These are phyloP conservation scores for Sarcomyxa edulis DNA, from an alignment of 768 basidiomycete genomes.

Conservation along the genomic window DNA sequence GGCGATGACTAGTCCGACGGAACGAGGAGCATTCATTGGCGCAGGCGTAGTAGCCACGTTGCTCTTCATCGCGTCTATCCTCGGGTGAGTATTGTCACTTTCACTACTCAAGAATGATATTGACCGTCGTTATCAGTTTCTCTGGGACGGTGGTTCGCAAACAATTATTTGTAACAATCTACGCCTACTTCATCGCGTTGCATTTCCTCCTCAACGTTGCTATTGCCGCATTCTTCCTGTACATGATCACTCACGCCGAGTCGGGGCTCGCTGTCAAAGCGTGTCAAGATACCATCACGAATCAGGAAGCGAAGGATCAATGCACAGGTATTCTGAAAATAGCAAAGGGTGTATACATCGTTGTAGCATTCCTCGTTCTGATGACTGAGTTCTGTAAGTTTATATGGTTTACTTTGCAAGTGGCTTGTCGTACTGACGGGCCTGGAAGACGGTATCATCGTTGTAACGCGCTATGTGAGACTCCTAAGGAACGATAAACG, in stretches of 20 bases:
- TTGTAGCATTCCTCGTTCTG: slow-evolving; percentile 37
- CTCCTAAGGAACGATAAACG: slow-evolving; percentile 48
- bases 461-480: slow-evolving; percentile 50
- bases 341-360: slow-evolving; percentile 41
- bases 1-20: slow-evolving; percentile 25
- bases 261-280: slow-evolving; percentile 33
- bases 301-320: slow-evolving; percentile 33
- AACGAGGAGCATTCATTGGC: slow-evolving; percentile 39
- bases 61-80: slow-evolving; percentile 44
- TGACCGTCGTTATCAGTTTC: slow-evolving; percentile 32
- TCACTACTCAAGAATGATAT: slow-evolving; percentile 1
- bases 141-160: slow-evolving; percentile 61
- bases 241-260: slow-evolving; percentile 40
- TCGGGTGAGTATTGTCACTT: slow-evolving; percentile 40
- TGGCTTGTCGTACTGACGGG: slow-evolving; percentile 4
- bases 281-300: slow-evolving; percentile 40
- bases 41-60: slow-evolving; percentile 49
- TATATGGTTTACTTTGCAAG: slow-evolving; percentile 3
- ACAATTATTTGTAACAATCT: slow-evolving; percentile 51
- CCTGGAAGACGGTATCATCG: slow-evolving; percentile 42
- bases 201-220: slow-evolving; percentile 53
- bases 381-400: slow-evolving; percentile 54
- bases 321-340: slow-evolving; percentile 39
- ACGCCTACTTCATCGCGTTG: slow-evolving; percentile 50
- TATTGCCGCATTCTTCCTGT: slow-evolving; percentile 47